Conservation (phyloP, 192 early-diverging fungal species). For the Rhizophlyctis rosea region DNA sequence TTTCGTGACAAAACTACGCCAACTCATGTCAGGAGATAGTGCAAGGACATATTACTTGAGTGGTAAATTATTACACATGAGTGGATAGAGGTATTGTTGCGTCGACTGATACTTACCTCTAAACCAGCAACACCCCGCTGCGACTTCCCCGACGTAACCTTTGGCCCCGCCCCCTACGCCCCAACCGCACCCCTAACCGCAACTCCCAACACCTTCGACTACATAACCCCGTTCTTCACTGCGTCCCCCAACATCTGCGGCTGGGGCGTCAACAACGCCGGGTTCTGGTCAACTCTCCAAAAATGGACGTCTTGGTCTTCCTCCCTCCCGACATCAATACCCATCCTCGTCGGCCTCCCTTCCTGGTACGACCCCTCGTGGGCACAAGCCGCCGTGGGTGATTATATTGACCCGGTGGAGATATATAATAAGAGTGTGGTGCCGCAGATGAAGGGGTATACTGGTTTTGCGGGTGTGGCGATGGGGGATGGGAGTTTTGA, state of each 20-base stretch:
- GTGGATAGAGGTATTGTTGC: too few relatives aligned
- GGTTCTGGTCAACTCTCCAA: slow-evolving; percentile 24
- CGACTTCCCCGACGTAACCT: slow-evolving; percentile 24
- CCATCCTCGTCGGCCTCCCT: slow-evolving; percentile 22
- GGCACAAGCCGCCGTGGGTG: slow-evolving; percentile 21
- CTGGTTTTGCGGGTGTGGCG: slow-evolving; percentile 32
- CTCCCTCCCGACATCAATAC: not conserved
- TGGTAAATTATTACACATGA: too few relatives aligned
- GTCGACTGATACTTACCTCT: too few relatives aligned
- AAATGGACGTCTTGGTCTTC: slow-evolving; percentile 18
- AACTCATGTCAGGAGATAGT: slow-evolving; percentile 16
- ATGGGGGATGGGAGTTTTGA: slow-evolving; percentile 30
- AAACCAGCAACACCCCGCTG: slow-evolving; percentile 31
- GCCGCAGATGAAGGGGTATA: not conserved
- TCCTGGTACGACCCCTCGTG: slow-evolving; percentile 16
- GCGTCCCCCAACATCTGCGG: slow-evolving; percentile 23
- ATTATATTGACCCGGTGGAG: slow-evolving; percentile 25
- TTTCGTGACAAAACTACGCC: slow-evolving; percentile 12
- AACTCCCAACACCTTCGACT: slow-evolving; percentile 18
- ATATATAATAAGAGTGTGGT: slow-evolving; percentile 7
- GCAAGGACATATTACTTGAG: not conserved
- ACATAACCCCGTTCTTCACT: slow-evolving; percentile 29
- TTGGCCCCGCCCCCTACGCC: not conserved
- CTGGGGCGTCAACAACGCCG: slow-evolving; percentile 23
- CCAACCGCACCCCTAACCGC: not conserved